Conservation (phyloP, 179 eudicot genomes). For the Patellifolia procumbens region DNA sequence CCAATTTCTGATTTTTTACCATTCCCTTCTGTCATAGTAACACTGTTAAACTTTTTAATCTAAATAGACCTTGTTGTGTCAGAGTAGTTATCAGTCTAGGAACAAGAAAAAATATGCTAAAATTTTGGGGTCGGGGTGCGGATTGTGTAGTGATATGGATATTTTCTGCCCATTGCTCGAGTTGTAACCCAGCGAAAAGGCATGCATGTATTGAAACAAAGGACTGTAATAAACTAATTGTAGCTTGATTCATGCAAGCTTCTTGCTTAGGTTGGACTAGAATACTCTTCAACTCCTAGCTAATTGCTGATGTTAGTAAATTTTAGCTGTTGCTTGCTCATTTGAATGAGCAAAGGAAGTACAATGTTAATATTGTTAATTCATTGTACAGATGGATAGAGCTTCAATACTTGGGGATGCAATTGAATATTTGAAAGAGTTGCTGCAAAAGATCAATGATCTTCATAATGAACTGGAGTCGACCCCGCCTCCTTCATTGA, state of each 20-base stretch:
- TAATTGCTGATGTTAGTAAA: slow-evolving; percentile 5
- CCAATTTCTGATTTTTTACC: neutral
- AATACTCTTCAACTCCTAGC: neutral
- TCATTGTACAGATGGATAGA: slow-evolving; percentile 74
- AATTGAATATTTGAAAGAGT: slow-evolving; percentile 81
- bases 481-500: slow-evolving; percentile 55
- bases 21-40: neutral
- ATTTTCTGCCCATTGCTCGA: neutral
- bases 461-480: slow-evolving; percentile 86
- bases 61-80: neutral
- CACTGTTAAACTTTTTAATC: neutral
- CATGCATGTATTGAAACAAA: neutral
- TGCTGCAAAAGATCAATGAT: slow-evolving; percentile 79
- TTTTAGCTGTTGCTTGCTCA: neutral
- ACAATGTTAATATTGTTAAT: neutral
- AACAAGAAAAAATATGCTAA: slow-evolving; percentile 5
- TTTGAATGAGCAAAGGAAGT: neutral
- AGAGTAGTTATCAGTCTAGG: slow-evolving; percentile 15
- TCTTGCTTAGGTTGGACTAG: neutral
- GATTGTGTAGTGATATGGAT: neutral
- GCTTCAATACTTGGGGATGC: slow-evolving; percentile 97
- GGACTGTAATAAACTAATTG: neutral
- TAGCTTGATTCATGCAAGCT: neutral
- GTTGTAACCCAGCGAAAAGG: slow-evolving; percentile 6
- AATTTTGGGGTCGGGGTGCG: no score